Evolutionary conservation across 108 stramenopile species (phyloP), one percentile per base, ranked within the genome.

Genomic region (Mediolabrus comicus): DNA sequence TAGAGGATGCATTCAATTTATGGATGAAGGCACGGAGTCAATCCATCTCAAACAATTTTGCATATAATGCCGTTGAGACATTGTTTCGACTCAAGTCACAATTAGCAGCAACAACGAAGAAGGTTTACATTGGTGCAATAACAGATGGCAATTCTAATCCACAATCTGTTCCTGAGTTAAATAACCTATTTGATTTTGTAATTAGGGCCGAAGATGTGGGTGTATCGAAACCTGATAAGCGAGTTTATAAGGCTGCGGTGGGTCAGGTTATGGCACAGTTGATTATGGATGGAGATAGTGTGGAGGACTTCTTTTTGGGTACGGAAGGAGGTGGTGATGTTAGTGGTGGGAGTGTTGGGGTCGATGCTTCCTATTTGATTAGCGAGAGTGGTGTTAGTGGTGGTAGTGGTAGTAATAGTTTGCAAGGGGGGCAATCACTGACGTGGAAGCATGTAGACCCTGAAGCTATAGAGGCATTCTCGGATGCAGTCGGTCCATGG

Each of bases 71-170:
- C 0, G 56, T 83, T 3, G 39, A 65, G n/a, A 74, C 71, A 27
- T 59, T 94, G 3, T 26, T 64, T 19, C n/a, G 16, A 24, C 31
- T 84, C 22, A 69, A 35, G 35, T 67, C 77, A 68, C 84, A 4
- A 56, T 57, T 14, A 31, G 81, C 59, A 6, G 31, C 62, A 12
- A 56, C 32, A 24, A 63, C 38, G 34, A 53, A 71, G 13, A 76
- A 64, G 22, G 65, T 94, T 1, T 72, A 89, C 39, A 79, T 94
- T 69, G 90, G 92, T 19, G 92, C 92, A 34, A 85, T 94, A 30
- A 94, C 92, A 3, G 92, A 94, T 74, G 92, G 92, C 22, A 94
- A 94, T 69, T 94, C 92, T 9, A 81, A 94, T 77, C 92, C 92
- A 1, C 53, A 53, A 13, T 25, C 46, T 17, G 70, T 94, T 0